phyloP scores from a whole-genome alignment of 1,284 basidiomycete genomes.

The Phaffia rhodozyma region DNA sequence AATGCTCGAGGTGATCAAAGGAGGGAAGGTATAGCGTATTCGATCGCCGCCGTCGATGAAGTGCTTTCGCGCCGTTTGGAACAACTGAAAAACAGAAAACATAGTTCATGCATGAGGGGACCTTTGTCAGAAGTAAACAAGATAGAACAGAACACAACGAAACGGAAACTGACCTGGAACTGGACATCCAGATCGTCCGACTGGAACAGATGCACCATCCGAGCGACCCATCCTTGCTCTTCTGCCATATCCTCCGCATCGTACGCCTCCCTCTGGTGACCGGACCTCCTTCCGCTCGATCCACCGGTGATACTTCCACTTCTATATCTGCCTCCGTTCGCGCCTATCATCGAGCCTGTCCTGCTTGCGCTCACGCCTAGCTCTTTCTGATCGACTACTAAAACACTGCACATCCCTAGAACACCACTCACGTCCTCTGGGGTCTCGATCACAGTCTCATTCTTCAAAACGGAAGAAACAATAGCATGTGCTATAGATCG shows the following conservation, averaged over 20 bases:
- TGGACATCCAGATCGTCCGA: constrained; percentile 71
- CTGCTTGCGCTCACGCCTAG: constrained; percentile 28
- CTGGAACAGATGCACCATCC: constrained; percentile 88
- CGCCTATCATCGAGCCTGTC: constrained; percentile 24
- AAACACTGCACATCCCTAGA: constrained; percentile 74
- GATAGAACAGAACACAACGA: background rate
- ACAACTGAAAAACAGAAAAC: constrained; percentile 42
- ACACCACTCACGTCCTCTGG: constrained; percentile 85
- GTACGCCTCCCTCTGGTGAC: constrained; percentile 40
- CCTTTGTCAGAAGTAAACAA: background rate
- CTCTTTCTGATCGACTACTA: constrained; percentile 80
- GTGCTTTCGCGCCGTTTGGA: constrained; percentile 75
- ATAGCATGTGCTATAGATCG: constrained; percentile 82
- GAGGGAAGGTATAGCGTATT: constrained; percentile 88
- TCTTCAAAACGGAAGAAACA: constrained; percentile 82
- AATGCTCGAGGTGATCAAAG: constrained; percentile 78
- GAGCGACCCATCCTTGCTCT: constrained; percentile 91
- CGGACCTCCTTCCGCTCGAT: constrained; percentile 47
- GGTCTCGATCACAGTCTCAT: constrained; percentile 80
- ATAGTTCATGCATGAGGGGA: constrained; percentile 5
- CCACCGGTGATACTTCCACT: constrained; percentile 28
- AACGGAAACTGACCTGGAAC: constrained; percentile 53
- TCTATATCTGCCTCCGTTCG: constrained; percentile 4
- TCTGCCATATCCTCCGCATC: constrained; percentile 84
- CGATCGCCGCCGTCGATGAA: constrained; percentile 83